Conservation (phyloP, 2,329 filamentous ascomycete genomes). For the Penicillium sp. region DNA sequence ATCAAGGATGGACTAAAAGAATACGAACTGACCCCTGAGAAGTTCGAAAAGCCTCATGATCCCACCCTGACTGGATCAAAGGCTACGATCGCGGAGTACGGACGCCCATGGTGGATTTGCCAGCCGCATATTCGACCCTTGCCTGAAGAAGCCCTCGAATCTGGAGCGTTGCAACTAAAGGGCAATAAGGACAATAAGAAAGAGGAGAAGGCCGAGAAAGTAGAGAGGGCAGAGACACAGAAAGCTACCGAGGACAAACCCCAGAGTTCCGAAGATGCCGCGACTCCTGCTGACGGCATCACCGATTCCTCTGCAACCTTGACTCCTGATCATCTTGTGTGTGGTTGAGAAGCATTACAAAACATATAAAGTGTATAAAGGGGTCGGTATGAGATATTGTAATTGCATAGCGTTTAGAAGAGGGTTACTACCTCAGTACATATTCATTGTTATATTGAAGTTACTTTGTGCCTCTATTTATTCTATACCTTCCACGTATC, state of each 20-base stretch:
- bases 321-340: conserved; percentile 32
- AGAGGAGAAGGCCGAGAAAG: conserved; percentile 14
- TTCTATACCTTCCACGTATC: no score
- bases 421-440: background rate
- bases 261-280: conserved; percentile 8
- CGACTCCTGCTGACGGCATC: conserved; percentile 12
- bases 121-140: conserved; percentile 85
- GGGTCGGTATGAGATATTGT: no score
- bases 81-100: conserved; percentile 70
- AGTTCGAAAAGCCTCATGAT: conserved; percentile 36
- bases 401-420: background rate
- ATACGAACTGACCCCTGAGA: conserved; percentile 53
- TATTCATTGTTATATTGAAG: background rate
- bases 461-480: no score
- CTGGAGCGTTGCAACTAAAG: conserved; percentile 72
- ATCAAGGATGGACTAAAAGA: conserved; percentile 72
- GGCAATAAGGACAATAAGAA: conserved; percentile 47
- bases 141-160: conserved; percentile 82
- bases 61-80: conserved; percentile 46
- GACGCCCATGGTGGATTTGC: conserved; percentile 84
- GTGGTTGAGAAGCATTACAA: conserved; percentile 19
- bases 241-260: background rate
- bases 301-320: conserved; percentile 18
- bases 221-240: conserved; percentile 3
- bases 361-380: background rate